Evolutionary conservation across 2,329 filamentous ascomycete genomes (phyloP).

Genomic region (Tolypocladium ophioglossoides): DNA sequence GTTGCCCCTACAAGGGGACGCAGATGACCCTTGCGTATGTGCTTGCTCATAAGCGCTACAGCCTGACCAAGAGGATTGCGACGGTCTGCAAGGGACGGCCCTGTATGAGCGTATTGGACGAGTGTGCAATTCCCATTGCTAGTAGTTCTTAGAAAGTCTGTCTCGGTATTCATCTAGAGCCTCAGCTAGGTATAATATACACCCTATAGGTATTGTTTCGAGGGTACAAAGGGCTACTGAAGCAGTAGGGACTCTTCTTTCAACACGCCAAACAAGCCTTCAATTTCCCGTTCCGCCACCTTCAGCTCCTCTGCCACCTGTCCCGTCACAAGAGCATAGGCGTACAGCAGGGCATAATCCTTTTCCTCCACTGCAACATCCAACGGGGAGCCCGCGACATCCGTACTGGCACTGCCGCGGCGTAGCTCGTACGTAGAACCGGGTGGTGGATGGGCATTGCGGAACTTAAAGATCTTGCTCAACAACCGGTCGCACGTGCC

Average conservation of each 20-base stretch:
- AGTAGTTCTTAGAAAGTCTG: no score
- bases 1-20: slow-evolving; percentile 2
- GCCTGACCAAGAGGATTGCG: slow-evolving; percentile 3
- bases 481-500: slow-evolving; percentile 67
- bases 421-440: neutral
- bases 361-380: slow-evolving; percentile 43
- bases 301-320: slow-evolving; percentile 52
- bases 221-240: neutral
- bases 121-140: neutral
- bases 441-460: slow-evolving; percentile 42
- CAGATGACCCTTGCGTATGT: slow-evolving; percentile 3
- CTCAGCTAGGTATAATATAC: no score
- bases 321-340: slow-evolving; percentile 61
- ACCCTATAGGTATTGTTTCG: no score
- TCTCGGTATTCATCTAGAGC: no score
- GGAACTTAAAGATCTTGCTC: slow-evolving; percentile 73
- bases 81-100: slow-evolving; percentile 5
- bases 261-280: slow-evolving; percentile 46
- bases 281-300: slow-evolving; percentile 44
- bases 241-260: slow-evolving; percentile 11
- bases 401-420: neutral
- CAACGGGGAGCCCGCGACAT: neutral
- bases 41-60: no score
- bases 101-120: neutral
- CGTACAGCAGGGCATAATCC: slow-evolving; percentile 85